Base-by-base conservation (phyloP, 1,139 yeast genomes). In the Protomyces lactucae-debilis region DNA sequence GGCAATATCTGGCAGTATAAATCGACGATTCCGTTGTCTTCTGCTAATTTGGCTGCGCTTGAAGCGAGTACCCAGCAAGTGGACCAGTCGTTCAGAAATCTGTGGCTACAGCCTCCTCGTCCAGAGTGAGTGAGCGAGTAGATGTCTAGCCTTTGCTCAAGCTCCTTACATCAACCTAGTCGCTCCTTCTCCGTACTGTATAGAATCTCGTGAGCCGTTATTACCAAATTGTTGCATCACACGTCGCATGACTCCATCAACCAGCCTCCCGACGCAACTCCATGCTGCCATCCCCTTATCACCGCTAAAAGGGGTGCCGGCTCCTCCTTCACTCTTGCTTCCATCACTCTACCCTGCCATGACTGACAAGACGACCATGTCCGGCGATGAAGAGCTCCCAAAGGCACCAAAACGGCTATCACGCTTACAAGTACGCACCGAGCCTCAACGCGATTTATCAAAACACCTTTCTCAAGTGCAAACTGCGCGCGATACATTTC, bases 41-140 rank as follows among this genome's bases (percentile, higher is more conserved):
- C 46, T 37, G 63, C 63, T 39, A 59, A 59, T 40, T 28, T 59
- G 23, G 63, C 63, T 4, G 54, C 63, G n/a, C 46, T 59, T n/a
- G 63, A 59, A 28, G 63, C 63, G n/a, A 43, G 48, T 43, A 43
- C 48, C 2, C 48, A 43, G 23, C 23, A 18, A 43, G 48, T n/a
- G 21, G 48, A n/a, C 14, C 48, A n/a, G 12, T 43, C 48, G 5
- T 18, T 43, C 48, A n/a, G 23, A 28, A n/a, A 18, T 5, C 48
- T 43, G 23, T 43, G 48, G 48, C 48, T 43, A 10, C 48, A 43
- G 48, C 48, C 48, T 43, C 48, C 48, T 12, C 48, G 48, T 6
- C 25, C 21, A 12, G 48, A 43, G 43, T 39, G 43, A 39, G 32
- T 21, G 3, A 28, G 8, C 32, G 8, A 6, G 43, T 37, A 37